phyloP scores from a whole-genome alignment of 2,329 filamentous ascomycete genomes.

The Xenoacremonium recifei region DNA sequence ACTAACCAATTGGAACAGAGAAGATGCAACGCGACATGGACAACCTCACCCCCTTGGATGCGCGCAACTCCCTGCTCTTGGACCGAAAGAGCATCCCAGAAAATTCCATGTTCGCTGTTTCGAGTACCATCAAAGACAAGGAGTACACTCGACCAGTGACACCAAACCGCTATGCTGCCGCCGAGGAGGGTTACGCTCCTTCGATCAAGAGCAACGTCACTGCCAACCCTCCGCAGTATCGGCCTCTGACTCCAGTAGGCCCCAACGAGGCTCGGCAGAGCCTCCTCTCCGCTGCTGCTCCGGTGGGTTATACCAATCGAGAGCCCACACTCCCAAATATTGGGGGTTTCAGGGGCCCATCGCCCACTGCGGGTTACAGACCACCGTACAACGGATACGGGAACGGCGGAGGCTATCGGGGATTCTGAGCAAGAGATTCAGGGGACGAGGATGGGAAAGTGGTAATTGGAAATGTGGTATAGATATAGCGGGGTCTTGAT shows the following conservation, averaged over 20 bases:
- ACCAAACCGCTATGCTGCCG: constrained; percentile 32
- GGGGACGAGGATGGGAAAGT: too few species aligned
- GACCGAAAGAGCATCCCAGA: constrained; percentile 45
- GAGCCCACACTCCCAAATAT: constrained; percentile 13
- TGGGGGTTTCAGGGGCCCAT: constrained; percentile 16
- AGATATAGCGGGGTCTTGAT: too few species aligned
- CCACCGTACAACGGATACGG: constrained; percentile 15
- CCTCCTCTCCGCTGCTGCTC: constrained; percentile 40
- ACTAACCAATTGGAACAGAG: constrained; percentile 53
- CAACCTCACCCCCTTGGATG: constrained; percentile 80
- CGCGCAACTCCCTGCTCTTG: constrained; percentile 81
- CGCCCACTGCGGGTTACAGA: constrained; percentile 16
- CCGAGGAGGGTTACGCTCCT: constrained; percentile 19
- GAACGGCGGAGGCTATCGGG: constrained; percentile 24
- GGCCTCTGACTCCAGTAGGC: constrained; percentile 37
- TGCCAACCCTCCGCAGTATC: constrained; percentile 28
- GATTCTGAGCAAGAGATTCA: too few species aligned
- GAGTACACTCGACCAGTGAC: constrained; percentile 29
- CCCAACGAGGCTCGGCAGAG: constrained; percentile 35
- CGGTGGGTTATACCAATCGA: constrained; percentile 33
- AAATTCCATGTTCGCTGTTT: constrained; percentile 43
- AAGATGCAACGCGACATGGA: constrained; percentile 76
- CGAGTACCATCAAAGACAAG: constrained; percentile 37
- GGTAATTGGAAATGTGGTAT: too few species aligned
- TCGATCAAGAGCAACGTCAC: constrained; percentile 22